phyloP scores from a whole-genome alignment of 73 alveolate genomes.

The Tetrahymena thermophila region DNA sequence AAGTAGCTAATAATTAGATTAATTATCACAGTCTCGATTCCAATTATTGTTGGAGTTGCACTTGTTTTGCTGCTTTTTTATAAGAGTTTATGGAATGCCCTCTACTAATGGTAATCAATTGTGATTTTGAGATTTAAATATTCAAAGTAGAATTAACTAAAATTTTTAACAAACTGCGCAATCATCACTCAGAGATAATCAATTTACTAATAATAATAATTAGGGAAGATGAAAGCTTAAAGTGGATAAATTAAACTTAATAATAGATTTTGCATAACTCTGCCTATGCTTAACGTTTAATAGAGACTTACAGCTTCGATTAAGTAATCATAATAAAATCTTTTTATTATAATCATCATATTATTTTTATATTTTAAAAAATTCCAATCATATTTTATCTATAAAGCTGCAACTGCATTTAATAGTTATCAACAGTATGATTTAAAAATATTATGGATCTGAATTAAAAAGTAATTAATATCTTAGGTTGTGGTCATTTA shows the following conservation, averaged over 20 bases:
- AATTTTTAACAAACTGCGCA: too few relatives aligned
- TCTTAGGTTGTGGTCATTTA: too few relatives aligned
- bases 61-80: not conserved
- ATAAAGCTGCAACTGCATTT: not conserved
- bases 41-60: not conserved
- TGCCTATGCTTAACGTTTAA: not conserved
- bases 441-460: not conserved
- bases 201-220: too few relatives aligned
- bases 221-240: not conserved
- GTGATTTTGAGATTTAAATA: too few relatives aligned
- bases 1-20: not conserved
- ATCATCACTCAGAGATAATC: too few relatives aligned
- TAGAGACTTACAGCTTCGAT: not conserved
- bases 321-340: not conserved
- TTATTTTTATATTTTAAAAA: too few relatives aligned
- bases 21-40: not conserved
- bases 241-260: not conserved
- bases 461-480: not conserved
- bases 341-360: too few relatives aligned
- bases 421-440: not conserved
- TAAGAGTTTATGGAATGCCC: not conserved
- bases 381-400: too few relatives aligned
- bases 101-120: not conserved
- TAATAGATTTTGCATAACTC: not conserved
- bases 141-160: too few relatives aligned